A percentile compares a stretch with the other conserved stretches of the same genome.
Conservation (phyloP, 495 filamentous ascomycete species). For the Daldinia childiae region DNA sequence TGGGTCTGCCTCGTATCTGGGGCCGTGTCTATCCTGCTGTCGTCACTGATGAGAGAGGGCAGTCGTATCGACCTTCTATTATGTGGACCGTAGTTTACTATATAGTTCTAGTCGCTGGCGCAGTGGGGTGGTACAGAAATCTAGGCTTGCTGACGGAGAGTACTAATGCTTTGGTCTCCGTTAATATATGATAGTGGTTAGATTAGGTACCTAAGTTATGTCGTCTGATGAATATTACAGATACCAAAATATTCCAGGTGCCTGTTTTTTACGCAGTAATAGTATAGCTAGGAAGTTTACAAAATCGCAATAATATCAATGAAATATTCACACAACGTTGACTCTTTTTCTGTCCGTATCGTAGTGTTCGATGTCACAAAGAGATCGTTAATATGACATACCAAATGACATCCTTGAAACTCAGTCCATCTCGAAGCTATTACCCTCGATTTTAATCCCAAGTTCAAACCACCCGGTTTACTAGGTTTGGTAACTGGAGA, state of each 20-base stretch:
- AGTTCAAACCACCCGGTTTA: too few species aligned
- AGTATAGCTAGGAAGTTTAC: too few species aligned
- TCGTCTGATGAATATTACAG: not conserved
- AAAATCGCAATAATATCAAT: too few species aligned
- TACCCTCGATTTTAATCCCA: too few species aligned
- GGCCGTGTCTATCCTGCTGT: conserved; percentile 68
- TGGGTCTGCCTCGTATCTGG: conserved; percentile 89
- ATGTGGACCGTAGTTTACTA: conserved; percentile 86
- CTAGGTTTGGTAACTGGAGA: too few species aligned
- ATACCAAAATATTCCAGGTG: not conserved
- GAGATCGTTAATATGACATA: too few species aligned
- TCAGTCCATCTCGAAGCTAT: too few species aligned
- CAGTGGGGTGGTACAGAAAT: conserved; percentile 70
- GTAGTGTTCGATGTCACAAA: too few species aligned
- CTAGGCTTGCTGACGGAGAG: conserved; percentile 81
- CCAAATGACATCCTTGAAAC: too few species aligned
- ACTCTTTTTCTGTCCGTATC: too few species aligned
- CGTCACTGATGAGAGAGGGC: not conserved
- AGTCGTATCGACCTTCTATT: conserved; percentile 23
- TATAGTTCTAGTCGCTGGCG: conserved; percentile 73
- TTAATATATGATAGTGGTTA: conserved; percentile 41
- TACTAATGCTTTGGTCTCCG: conserved; percentile 53
- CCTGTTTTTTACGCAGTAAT: too few species aligned
- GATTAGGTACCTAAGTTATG: not conserved
- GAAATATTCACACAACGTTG: too few species aligned